Evolutionary conservation across 2,329 filamentous ascomycete species (phyloP), one percentile per base, ranked within the genome.

Genomic region (Parastagonospora nodorum): DNA sequence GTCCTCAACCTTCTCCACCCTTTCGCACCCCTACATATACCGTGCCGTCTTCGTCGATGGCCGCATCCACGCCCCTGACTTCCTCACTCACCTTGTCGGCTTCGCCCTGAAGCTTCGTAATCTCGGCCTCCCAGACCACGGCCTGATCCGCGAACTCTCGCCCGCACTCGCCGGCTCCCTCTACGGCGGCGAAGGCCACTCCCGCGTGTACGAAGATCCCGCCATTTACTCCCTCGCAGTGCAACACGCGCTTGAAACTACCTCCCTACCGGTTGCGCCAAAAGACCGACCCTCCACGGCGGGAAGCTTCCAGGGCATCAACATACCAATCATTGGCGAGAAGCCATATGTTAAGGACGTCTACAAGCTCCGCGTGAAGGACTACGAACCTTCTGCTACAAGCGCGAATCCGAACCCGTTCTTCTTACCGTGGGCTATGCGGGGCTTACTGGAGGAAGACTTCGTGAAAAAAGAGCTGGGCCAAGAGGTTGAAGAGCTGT

Each of bases 1-100:
- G 85, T 97, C 92, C 2, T 92, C 93, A 12, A 85, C 94, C 0
- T 96, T 95, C 73, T 88, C 90, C 0, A 89, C 89, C 0, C 86
- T 92, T 4, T 86, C 85, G 15, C 94, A 99, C 66, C 94, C 94
- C 0, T 92, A 97, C 72, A 93, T 97, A 51, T 96, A 92, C 71
- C 87, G 94, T 27, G 90, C 92, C n/a, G 92, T 96, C 12, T 97
- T 97, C 69, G 89, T 99, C 46, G 93, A 99, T 73, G 90, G 92
- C 24, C 87, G 92, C 51, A 83, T 97, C 30, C 93, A 97, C 71
- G 89, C 92, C 0, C 91, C 92, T 2, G 92, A 96, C 72, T 99
- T 99, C 68, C 87, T 99, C 43, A 90, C 91, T 2, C 90, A 96
- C 66, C 84, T 99, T 2, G 88, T 99, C 38, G 92, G 92, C 40